Evolutionary conservation across 2,329 filamentous ascomycete genomes (phyloP), one percentile per base, ranked within the genome.

Genomic region (Rutstroemia sp.): DNA sequence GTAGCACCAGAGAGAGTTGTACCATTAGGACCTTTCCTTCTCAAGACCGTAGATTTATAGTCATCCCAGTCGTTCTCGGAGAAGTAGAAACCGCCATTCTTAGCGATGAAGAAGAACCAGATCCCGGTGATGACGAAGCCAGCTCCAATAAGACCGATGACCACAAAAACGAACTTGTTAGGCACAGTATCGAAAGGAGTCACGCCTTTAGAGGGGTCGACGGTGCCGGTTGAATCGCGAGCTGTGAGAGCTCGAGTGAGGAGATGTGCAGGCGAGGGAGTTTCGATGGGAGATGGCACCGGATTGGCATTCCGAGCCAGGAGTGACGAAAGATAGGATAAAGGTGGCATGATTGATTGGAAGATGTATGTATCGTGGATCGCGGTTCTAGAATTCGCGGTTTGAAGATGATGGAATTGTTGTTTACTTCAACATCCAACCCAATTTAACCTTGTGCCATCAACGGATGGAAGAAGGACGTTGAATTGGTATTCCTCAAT

Each of bases 81-180:
- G 78, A 91, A 97, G 61, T 88, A 76, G 75, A 97, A 96, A 14
- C 94, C 94, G 60, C 94, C 94, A 65, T 97, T 96, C 74, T 88
- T 92, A 57, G 92, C 92, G 88, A 89, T 95, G 79, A 95, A 95
- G 80, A 99, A 97, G 80, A 99, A 96, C 92, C 94, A 99, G 68
- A 97, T 90, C 23, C 79, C 82, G 0, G 78, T 81, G 3, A 88
- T 58, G 23, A 94, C 87, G 68, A 97, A 87, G 34, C 75, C 82
- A 0, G 84, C 84, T 37, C 89, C 90, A 52, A 97, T 83, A 17
- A 96, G 71, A 10, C 88, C 92, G 69, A 97, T 96, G 1, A 97
- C 76, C 0, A 87, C 86, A 68, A 97, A 88, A 65, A 96, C 83
- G 57, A 84, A 88, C 19, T 78, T 80, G 67, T 86, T 86, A 73